Evolutionary conservation across 1,284 basidiomycete genomes (phyloP), one percentile per base, ranked within the genome.

Genomic region (Pseudozyma sp.): DNA sequence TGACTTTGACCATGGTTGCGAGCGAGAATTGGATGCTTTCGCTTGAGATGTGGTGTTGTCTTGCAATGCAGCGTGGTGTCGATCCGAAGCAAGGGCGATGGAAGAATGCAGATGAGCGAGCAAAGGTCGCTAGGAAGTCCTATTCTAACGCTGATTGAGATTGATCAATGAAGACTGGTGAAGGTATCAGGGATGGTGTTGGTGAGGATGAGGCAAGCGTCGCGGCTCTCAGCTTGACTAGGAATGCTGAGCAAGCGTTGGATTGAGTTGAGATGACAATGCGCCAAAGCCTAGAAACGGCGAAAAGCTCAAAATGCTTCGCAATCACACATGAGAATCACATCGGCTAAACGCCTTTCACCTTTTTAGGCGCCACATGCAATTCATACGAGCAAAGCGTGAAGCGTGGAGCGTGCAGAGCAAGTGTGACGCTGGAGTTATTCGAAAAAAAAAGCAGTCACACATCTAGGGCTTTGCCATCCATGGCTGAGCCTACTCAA

Each of bases 1-100:
- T 76, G 58, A 76, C 73, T 43, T 76, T 76, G 60, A 76, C 65
- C 68, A 70, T 55, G n/a, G 51, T 42, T 19, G 38, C 12, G 16
- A 40, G 16, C 12, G 16, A 40, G 9, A n/a, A 3, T 31, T 31
- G 25, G 25, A 31, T 31, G 25, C 25, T 31, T 31, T 31, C 25
- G 6, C 25, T 31, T 31, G 25, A 3, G 25, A 6, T 31, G 25
- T 31, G 25, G 25, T 31, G 25, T 31, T 31, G 25, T 31, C 25
- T 31, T 31, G 25, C 25, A 31, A 31, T 31, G 25, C 25, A 6
- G 25, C 25, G 25, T 31, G 25, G 25, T 31, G 25, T 31, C 25
- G 25, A 31, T 31, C 25, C 25, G 25, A 31, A 31, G 25, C 25
- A 6, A 31, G 25, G 6, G 25, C 25, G 25, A 31, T 31, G 25